Evolutionary conservation across 2,329 filamentous ascomycete genomes (phyloP).

Genomic region (Colletotrichum sansevieriae): DNA sequence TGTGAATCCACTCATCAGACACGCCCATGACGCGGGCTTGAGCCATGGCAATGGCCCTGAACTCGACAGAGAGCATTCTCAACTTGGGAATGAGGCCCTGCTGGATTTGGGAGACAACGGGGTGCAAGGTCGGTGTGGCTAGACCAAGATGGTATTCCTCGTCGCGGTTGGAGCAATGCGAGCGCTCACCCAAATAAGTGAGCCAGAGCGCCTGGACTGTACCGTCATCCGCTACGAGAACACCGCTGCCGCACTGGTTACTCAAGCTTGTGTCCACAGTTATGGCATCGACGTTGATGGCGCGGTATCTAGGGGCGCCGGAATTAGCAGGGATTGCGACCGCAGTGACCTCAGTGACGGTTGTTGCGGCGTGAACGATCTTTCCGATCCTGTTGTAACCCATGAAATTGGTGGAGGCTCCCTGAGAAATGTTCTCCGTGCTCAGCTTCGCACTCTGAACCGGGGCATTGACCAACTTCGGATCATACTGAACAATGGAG

Average conservation of each 20-base stretch:
- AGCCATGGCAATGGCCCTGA: conserved; percentile 95
- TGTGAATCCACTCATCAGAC: conserved; percentile 93
- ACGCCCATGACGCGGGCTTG: conserved; percentile 98
- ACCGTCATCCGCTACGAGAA: conserved; percentile 89
- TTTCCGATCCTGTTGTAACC: conserved; percentile 98
- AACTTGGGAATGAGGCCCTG: conserved; percentile 83
- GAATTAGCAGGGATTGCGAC: conserved; percentile 96
- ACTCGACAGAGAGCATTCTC: conserved; percentile 93
- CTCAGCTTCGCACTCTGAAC: conserved; percentile 91
- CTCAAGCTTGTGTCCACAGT: conserved; percentile 95
- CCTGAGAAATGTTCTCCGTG: conserved; percentile 86
- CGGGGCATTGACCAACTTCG: conserved; percentile 90
- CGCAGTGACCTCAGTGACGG: conserved; percentile 96
- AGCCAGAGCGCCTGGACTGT: conserved; percentile 97
- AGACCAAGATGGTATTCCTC: conserved; percentile 97
- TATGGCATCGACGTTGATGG: conserved; percentile 96
- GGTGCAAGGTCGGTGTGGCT: conserved; percentile 87
- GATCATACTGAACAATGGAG: conserved; percentile 94
- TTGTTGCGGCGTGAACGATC: conserved; percentile 93
- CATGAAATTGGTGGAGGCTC: conserved; percentile 94
- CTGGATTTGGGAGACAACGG: conserved; percentile 89
- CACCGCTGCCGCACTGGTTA: conserved; percentile 92
- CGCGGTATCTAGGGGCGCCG: conserved; percentile 90
- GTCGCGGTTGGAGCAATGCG: conserved; percentile 82
- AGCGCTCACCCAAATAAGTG: conserved; percentile 94